A percentile compares a stretch with the other conserved stretches of the same genome.
Conservation (phyloP, 257 asterid species). For the Orobanche coerulescens region DNA sequence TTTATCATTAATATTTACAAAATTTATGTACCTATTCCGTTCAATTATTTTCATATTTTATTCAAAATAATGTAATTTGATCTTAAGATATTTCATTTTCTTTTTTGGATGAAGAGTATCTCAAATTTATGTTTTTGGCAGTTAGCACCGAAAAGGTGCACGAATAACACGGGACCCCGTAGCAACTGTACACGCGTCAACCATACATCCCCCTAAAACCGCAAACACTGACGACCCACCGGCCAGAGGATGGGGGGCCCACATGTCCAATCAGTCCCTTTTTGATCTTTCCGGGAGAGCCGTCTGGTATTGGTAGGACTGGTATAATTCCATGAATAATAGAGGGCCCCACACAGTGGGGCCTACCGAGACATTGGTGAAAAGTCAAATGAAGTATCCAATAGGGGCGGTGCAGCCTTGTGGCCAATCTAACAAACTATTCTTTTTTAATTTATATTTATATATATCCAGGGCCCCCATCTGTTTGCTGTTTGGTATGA, state of each 20-base stretch:
- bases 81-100: too few relatives aligned
- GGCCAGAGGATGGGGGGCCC: slow-evolving; percentile 33
- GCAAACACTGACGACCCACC: slow-evolving; percentile 34
- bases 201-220: slow-evolving; percentile 26
- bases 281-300: slow-evolving; percentile 37
- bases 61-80: too few relatives aligned
- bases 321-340: slow-evolving; percentile 32
- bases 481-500: slow-evolving; percentile 55
- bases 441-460: slow-evolving; percentile 40
- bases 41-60: too few relatives aligned
- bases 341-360: slow-evolving; percentile 32
- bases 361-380: slow-evolving; percentile 10
- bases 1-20: too few relatives aligned
- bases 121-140: slow-evolving; percentile 23
- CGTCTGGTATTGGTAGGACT: slow-evolving; percentile 46
- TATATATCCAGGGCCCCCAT: slow-evolving; percentile 32
- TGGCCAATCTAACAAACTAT: slow-evolving; percentile 38
- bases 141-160: slow-evolving; percentile 15
- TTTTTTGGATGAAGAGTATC: too few relatives aligned
- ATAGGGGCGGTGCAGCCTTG: slow-evolving; percentile 49
- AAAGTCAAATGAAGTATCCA: slow-evolving; percentile 57
- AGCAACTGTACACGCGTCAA: slow-evolving; percentile 59
- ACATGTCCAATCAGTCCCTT: slow-evolving; percentile 37
- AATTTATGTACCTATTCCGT: too few relatives aligned
- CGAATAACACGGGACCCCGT: slow-evolving; percentile 21